Percentiles rank a stretch among this genome's conserved stretches.
phyloP scores from a whole-genome alignment of 768 basidiomycete genomes.

The Leccinum barrowsii region DNA sequence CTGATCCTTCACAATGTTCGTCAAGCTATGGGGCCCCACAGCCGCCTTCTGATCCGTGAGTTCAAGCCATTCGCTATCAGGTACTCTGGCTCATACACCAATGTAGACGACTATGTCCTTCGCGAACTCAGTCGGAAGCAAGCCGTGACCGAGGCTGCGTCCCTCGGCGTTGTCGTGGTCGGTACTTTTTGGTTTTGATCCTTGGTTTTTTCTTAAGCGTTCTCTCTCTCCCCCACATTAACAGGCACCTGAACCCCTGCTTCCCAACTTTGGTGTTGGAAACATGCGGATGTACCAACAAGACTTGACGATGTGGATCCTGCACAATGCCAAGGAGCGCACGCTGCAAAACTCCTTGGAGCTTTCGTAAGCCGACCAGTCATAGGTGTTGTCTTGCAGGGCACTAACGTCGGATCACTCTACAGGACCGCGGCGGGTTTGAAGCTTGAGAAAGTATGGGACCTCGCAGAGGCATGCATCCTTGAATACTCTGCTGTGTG shows the following conservation, averaged over 20 bases:
- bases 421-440: constrained; percentile 23
- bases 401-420: neutral
- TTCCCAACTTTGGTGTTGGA: constrained; percentile 33
- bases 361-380: constrained; percentile 23
- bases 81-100: neutral
- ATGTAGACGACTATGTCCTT: constrained; percentile 24
- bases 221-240: neutral
- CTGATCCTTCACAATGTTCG: constrained; percentile 30
- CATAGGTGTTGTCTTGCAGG: neutral
- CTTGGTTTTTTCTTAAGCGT: neutral
- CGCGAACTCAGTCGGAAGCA: constrained; percentile 15
- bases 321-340: constrained; percentile 33
- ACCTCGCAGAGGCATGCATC: constrained; percentile 25
- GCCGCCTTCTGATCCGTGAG: constrained; percentile 33
- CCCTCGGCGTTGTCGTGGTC: constrained; percentile 15
- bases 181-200: neutral
- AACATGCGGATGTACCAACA: constrained; percentile 27
- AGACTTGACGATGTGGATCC: constrained; percentile 30
- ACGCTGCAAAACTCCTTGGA: constrained; percentile 26
- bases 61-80: neutral
- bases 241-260: constrained; percentile 34
- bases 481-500: constrained; percentile 25
- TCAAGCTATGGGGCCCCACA: constrained; percentile 27
- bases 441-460: constrained; percentile 32
- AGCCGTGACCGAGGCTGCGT: constrained; percentile 9